Percentiles rank a stretch among this genome's conserved stretches.
phyloP scores from a whole-genome alignment of 495 filamentous ascomycete species.

The Trichoderma virens region DNA sequence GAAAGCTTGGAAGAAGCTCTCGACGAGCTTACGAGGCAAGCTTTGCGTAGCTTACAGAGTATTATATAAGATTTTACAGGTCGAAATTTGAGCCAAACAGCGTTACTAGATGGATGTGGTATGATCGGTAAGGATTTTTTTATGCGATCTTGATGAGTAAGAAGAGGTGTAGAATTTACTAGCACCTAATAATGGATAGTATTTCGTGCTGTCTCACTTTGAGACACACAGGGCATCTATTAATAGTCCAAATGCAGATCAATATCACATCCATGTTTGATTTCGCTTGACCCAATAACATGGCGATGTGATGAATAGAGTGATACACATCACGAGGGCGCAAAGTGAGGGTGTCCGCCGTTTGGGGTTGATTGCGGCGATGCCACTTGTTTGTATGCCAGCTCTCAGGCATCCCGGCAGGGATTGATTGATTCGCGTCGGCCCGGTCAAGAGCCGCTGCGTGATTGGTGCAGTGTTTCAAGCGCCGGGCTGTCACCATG shows the following conservation, averaged over 20 bases:
- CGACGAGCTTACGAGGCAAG: not conserved
- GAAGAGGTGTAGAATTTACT: not conserved
- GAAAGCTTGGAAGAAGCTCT: not conserved
- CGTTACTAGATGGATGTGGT: too few species aligned
- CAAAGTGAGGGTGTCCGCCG: not conserved
- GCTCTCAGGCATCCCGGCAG: too few species aligned
- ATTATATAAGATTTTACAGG: too few species aligned
- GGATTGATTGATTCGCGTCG: not conserved
- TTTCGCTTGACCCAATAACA: not conserved
- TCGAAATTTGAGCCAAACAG: too few species aligned
- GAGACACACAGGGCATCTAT: too few species aligned
- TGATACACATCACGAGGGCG: not conserved
- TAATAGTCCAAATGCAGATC: too few species aligned
- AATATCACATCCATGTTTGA: not conserved
- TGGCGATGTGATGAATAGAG: not conserved
- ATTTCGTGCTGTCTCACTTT: not conserved
- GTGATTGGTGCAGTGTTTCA: constrained; percentile 2
- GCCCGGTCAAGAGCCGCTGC: not conserved
- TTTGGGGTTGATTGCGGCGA: not conserved
- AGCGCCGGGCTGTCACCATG: constrained; percentile 1
- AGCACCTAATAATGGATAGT: not conserved
- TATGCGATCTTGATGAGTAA: too few species aligned
- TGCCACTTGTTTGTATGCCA: too few species aligned
- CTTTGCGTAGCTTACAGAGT: not conserved
- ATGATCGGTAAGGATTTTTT: too few species aligned